phyloP scores from a whole-genome alignment of 2,329 filamentous ascomycete species.

The Onygena corvina region DNA sequence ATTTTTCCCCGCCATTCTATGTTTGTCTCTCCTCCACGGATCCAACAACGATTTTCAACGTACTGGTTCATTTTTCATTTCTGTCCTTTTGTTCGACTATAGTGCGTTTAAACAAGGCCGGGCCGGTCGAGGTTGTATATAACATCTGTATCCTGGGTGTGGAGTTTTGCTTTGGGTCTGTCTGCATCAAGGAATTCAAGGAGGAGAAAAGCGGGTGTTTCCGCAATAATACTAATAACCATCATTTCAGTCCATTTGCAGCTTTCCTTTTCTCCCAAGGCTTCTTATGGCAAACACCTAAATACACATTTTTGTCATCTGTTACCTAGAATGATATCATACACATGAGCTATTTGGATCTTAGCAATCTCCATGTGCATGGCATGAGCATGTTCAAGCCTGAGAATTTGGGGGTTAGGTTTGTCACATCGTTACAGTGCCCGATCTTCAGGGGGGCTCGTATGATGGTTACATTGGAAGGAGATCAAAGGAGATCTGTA shows the following conservation, averaged over 20 bases:
- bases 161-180: conserved; percentile 4
- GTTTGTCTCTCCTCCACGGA: neutral
- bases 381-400: no score
- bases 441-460: no score
- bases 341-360: no score
- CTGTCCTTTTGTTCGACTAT: neutral
- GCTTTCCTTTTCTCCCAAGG: neutral
- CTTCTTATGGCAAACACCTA: neutral
- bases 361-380: no score
- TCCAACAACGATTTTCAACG: neutral
- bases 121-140: conserved; percentile 2
- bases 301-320: no score
- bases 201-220: neutral
- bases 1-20: neutral
- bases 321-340: no score
- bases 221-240: neutral
- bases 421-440: no score
- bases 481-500: no score
- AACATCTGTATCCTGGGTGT: conserved; percentile 1
- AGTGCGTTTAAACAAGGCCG: neutral
- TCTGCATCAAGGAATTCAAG: neutral
- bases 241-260: neutral
- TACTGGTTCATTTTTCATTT: neutral
- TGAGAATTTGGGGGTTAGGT: no score
- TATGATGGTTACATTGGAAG: no score